Conservation (phyloP, 371 early-diverging fungal genomes). For the Mucor racemosus region DNA sequence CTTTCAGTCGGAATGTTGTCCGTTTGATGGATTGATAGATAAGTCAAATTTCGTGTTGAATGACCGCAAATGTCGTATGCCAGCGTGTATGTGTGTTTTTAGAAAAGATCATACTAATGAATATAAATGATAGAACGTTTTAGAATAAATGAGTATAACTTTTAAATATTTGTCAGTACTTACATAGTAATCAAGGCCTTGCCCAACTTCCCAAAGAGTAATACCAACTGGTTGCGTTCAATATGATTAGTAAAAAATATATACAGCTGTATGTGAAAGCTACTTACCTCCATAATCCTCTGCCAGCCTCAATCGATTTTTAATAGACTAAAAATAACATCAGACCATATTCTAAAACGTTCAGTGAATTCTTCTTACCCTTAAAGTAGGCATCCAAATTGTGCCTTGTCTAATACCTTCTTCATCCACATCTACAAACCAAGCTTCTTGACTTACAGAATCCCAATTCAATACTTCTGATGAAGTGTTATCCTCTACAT, state of each 20-base stretch:
- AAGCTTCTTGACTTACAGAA: constrained; percentile 50
- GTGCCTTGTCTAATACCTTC: constrained; percentile 37
- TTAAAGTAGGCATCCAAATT: constrained; percentile 60
- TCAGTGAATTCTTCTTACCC: constrained; percentile 22
- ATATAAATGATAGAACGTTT: not conserved
- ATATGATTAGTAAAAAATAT: not conserved
- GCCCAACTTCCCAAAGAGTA: constrained; percentile 72
- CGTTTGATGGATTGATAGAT: not conserved
- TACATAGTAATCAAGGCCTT: constrained; percentile 70
- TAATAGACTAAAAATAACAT: constrained; percentile 44
- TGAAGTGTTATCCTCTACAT: constrained; percentile 16
- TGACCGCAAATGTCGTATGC: too few species aligned
- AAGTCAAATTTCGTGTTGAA: too few species aligned
- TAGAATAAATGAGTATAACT: not conserved
- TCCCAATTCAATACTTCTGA: constrained; percentile 49
- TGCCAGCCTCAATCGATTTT: constrained; percentile 51
- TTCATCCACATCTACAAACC: constrained; percentile 43
- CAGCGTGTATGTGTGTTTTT: not conserved
- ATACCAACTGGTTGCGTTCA: constrained; percentile 45
- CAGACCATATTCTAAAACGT: not conserved
- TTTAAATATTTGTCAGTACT: constrained; percentile 25
- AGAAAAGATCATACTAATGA: constrained; percentile 20
- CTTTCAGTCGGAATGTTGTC: not conserved
- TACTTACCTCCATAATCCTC: constrained; percentile 58
- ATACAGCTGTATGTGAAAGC: not conserved